Evolutionary conservation across 1,284 basidiomycete species (phyloP), one percentile per base, ranked within the genome.

Genomic region (Ustilago lituana): DNA sequence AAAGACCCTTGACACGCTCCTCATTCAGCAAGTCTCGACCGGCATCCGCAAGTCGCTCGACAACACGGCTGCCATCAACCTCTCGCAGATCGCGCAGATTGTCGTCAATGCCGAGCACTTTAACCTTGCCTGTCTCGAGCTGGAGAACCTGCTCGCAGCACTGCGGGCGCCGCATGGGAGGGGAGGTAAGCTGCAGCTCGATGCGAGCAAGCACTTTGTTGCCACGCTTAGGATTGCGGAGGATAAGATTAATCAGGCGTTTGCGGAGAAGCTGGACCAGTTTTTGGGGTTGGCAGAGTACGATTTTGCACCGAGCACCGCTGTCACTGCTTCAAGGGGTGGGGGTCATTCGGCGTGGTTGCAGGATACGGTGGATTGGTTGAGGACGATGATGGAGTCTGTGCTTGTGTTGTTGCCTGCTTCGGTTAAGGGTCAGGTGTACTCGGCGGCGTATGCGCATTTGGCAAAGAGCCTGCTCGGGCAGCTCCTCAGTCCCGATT

Each of bases 261-360:
- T 98, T 74, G 87, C 88, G 7, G 91, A 90, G 20, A 98, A 98
- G 83, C 88, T 98, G n/a, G 91, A 95, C 77, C 92, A 94, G 69
- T 97, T 97, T 84, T 93, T 97, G 69, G 95, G 92, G 58, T 85
- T 97, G 38, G 90, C 93, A 1, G 92, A 96, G 82, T 97, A 98
- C 82, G 90, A 96, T 75, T 97, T 93, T 93, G 90, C 89, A 46
- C 91, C 94, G 2, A 11, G 40, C 15, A 31, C 7, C 7, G 29
- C 22, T 27, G 35, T 19, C 19, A 44, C 23, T 22, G 27, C 29
- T 5, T 27, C 24, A 14, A 26, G 39, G 2, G 27, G 10, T 14
- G 19, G 7, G 4, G 24, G 17, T 38, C 92, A 93, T 39, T 95
- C 93, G 86, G 89, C 89, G 85, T 98, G 97, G 83, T 86, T 98